These are phyloP conservation scores for Camelina laxa DNA, from an alignment of 345 rosid species.

Conservation along the genomic window DNA sequence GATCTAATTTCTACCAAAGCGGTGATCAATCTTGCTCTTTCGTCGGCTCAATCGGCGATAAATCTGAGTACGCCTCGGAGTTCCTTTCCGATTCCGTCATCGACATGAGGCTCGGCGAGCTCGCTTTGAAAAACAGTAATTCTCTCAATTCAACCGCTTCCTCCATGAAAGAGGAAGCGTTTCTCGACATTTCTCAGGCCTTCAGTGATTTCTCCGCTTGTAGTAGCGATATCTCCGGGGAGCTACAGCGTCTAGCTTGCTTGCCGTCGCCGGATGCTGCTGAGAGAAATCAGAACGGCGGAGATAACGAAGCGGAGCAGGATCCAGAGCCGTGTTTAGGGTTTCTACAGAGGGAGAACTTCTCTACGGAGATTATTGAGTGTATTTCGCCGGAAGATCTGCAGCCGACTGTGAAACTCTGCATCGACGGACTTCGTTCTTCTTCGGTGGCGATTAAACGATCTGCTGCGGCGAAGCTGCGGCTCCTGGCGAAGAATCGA, in stretches of 20 bases:
- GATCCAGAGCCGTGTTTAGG: conserved; percentile 72
- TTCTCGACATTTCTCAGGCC: conserved; percentile 77
- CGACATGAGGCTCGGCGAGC: conserved; percentile 90
- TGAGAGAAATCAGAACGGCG: conserved; percentile 27
- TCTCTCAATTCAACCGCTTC: conserved; percentile 50
- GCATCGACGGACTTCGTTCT: conserved; percentile 78
- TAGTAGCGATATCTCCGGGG: conserved; percentile 94
- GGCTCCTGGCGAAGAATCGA: conserved; percentile 88
- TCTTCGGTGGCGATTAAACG: conserved; percentile 75
- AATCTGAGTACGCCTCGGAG: conserved; percentile 64
- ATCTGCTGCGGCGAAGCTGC: conserved; percentile 91
- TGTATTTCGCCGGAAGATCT: conserved; percentile 97
- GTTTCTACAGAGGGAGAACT: conserved; percentile 76
- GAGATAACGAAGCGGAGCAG: conserved; percentile 1
- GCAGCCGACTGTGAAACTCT: conserved; percentile 90
- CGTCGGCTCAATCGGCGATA: conserved; percentile 47
- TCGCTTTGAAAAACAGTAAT: conserved; percentile 52
- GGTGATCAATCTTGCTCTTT: conserved; percentile 56
- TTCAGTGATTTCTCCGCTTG: conserved; percentile 87
- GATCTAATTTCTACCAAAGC: conserved; percentile 63
- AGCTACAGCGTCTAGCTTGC: conserved; percentile 85
- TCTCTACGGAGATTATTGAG: conserved; percentile 93
- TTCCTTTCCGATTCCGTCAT: conserved; percentile 79
- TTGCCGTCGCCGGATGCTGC: conserved; percentile 56
- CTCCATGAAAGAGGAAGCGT: conserved; percentile 50